These are phyloP conservation scores for Fusarium albidum DNA, from an alignment of 2,329 filamentous ascomycete species.

Conservation along the genomic window DNA sequence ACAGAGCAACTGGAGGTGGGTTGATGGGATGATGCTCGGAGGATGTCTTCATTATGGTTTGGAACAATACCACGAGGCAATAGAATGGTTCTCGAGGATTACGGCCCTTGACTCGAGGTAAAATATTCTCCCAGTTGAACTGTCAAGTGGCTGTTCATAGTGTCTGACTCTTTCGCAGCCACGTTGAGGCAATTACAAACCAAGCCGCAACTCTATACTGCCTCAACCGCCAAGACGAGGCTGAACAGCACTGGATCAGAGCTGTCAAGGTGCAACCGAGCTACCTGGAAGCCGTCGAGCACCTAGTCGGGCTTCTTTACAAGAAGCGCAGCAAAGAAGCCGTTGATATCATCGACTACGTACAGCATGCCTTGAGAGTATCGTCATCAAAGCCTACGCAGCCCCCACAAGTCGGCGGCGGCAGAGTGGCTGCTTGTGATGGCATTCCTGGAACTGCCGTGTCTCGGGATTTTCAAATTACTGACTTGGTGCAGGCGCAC, in stretches of 20 bases:
- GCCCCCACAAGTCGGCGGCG: slow-evolving; percentile 3
- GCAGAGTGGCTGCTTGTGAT: slow-evolving; percentile 15
- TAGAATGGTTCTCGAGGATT: slow-evolving; percentile 77
- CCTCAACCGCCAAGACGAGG: slow-evolving; percentile 82
- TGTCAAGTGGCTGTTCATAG: slow-evolving; percentile 42
- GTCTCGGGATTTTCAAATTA: slow-evolving; percentile 21
- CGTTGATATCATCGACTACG: slow-evolving; percentile 83
- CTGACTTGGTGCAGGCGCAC: slow-evolving; percentile 37
- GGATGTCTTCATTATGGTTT: slow-evolving; percentile 93
- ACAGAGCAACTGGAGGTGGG: slow-evolving; percentile 86
- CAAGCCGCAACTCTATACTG: slow-evolving; percentile 89
- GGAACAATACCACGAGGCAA: slow-evolving; percentile 80
- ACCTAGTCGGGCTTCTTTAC: slow-evolving; percentile 88
- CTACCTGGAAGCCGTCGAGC: slow-evolving; percentile 95
- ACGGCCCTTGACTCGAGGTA: slow-evolving; percentile 64
- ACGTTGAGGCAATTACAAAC: slow-evolving; percentile 94
- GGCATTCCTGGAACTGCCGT: slow-evolving; percentile 10
- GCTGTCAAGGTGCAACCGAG: slow-evolving; percentile 85
- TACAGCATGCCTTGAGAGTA: slow-evolving; percentile 76
- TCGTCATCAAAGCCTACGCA: slow-evolving; percentile 25
- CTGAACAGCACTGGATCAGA: slow-evolving; percentile 83
- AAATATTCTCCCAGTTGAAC: slow-evolving; percentile 43
- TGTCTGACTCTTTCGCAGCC: slow-evolving; percentile 58
- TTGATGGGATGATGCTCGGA: slow-evolving; percentile 89
- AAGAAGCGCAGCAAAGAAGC: slow-evolving; percentile 85